phyloP scores from a whole-genome alignment of 2,329 filamentous ascomycete species.

The Colletotrichum sp. region DNA sequence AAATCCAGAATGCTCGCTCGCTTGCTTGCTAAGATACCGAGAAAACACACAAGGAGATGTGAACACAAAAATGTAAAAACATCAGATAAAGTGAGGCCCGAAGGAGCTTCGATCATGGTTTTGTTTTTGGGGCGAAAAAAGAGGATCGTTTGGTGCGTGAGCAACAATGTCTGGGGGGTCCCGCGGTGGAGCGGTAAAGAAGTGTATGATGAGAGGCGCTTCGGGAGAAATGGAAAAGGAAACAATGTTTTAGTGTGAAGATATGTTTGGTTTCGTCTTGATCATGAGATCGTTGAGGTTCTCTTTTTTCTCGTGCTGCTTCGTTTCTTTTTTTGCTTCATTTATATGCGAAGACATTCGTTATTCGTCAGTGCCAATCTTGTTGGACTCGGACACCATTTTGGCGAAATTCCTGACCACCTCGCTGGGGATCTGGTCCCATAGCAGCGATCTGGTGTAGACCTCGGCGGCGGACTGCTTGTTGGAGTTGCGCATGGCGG shows the following conservation, averaged over 20 bases:
- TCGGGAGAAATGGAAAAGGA: constrained; percentile 7
- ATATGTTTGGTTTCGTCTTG: constrained; percentile 19
- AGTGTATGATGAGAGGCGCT: constrained; percentile 27
- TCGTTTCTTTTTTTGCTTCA: constrained; percentile 25
- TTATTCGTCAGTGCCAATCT: constrained; percentile 42
- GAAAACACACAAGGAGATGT: constrained; percentile 32
- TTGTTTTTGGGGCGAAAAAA: constrained; percentile 23
- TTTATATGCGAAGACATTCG: constrained; percentile 20
- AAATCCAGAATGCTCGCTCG: constrained; percentile 25
- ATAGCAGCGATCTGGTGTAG: constrained; percentile 89
- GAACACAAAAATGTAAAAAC: constrained; percentile 7
- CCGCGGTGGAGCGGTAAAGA: constrained; percentile 34
- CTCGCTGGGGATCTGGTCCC: constrained; percentile 91
- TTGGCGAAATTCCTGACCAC: constrained; percentile 92
- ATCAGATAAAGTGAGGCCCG: constrained; percentile 10
- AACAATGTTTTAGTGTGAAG: constrained; percentile 14
- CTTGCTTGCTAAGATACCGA: constrained; percentile 37
- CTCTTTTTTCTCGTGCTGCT: not conserved
- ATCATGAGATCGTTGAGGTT: constrained; percentile 1
- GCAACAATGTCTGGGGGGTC: constrained; percentile 47
- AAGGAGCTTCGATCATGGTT: constrained; percentile 25
- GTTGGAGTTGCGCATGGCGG: constrained; percentile 77
- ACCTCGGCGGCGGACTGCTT: constrained; percentile 84
- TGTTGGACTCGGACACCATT: constrained; percentile 81
- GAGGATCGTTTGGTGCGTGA: constrained; percentile 49